Percentiles rank a stretch among this genome's conserved stretches.
Conservation (phyloP, 257 asterid species). For the Craterostigma plantagineum region DNA sequence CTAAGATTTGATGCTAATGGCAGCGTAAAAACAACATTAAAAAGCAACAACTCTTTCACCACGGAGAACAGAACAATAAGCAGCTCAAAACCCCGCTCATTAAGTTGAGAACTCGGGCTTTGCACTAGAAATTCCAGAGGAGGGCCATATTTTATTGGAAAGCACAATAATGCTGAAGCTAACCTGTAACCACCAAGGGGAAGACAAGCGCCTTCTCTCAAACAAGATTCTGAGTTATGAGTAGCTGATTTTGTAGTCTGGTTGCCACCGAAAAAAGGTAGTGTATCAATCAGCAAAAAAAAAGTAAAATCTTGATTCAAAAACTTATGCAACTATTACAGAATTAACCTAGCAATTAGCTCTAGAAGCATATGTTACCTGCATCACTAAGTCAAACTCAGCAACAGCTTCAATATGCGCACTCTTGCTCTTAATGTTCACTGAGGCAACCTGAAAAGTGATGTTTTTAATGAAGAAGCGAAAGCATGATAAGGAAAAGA, state of each 20-base stretch:
- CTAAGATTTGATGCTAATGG: neutral
- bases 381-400: constrained; percentile 93
- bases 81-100: too few relatives aligned
- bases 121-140: too few relatives aligned
- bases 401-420: constrained; percentile 48
- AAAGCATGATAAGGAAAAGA: neutral
- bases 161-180: constrained; percentile 14
- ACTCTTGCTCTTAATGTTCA: constrained; percentile 33
- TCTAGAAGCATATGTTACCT: constrained; percentile 29
- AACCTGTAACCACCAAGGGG: constrained; percentile 99
- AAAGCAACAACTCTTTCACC: too few relatives aligned
- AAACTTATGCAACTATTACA: constrained; percentile 2
- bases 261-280: constrained; percentile 5
- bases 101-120: too few relatives aligned
- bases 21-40: too few relatives aligned
- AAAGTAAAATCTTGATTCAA: neutral
- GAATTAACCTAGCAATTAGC: constrained; percentile 8
- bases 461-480: too few relatives aligned
- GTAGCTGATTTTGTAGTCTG: constrained; percentile 92
- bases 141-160: too few relatives aligned
- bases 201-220: constrained; percentile 70
- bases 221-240: constrained; percentile 77
- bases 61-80: too few relatives aligned
- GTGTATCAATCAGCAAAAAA: constrained; percentile 2
- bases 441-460: constrained; percentile 38